Evolutionary conservation across 306 rosid species (phyloP).

Genomic region (Lathyrus sativus): DNA sequence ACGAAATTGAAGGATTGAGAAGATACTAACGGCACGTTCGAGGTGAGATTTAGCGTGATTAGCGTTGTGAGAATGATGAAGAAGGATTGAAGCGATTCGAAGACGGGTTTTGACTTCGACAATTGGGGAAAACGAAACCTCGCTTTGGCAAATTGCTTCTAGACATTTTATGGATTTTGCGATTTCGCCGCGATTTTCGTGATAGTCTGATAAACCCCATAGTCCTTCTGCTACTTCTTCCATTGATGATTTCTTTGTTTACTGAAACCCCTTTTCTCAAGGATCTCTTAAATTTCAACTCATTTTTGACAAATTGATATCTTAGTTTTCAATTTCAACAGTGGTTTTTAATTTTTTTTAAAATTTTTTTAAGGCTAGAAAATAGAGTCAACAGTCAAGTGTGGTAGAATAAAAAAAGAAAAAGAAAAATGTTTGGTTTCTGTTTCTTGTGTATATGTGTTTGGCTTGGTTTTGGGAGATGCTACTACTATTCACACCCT

Average conservation of each 20-base stretch:
- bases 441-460: too few species aligned
- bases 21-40: slow-evolving; percentile 70
- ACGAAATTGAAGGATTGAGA: not conserved
- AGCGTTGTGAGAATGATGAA: slow-evolving; percentile 79
- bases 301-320: too few species aligned
- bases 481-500: too few species aligned
- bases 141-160: slow-evolving; percentile 88
- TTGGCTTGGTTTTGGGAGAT: too few species aligned
- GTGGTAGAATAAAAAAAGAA: too few species aligned
- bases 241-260: slow-evolving; percentile 40
- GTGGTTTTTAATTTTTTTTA: too few species aligned
- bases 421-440: too few species aligned
- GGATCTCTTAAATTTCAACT: too few species aligned
- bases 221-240: slow-evolving; percentile 93
- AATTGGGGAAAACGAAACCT: slow-evolving; percentile 80
- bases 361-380: too few species aligned
- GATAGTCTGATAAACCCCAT: slow-evolving; percentile 82
- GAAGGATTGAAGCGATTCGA: slow-evolving; percentile 83
- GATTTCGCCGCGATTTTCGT: slow-evolving; percentile 71
- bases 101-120: slow-evolving; percentile 94
- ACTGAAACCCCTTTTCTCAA: too few species aligned
- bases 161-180: slow-evolving; percentile 83
- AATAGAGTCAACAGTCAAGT: too few species aligned
- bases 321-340: too few species aligned
- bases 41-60: slow-evolving; percentile 87